These are phyloP conservation scores for Ophiosphaerella herpotricha DNA, from an alignment of 2,329 filamentous ascomycete species.

Conservation along the genomic window DNA sequence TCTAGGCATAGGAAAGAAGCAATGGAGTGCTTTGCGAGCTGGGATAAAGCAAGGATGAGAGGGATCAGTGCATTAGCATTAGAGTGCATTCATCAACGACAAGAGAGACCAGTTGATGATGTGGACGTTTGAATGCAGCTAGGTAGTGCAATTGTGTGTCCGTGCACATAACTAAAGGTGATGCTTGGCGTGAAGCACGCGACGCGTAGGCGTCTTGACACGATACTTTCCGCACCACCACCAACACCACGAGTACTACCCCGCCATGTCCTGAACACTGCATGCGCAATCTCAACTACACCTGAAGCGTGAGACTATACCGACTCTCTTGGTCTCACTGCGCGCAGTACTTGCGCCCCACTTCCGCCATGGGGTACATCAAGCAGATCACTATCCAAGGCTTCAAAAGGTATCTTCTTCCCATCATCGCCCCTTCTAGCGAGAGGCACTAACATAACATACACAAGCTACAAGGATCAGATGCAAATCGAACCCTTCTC, in stretches of 20 bases:
- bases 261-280: constrained; percentile 24
- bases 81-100: not conserved
- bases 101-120: not conserved
- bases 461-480: constrained; percentile 92
- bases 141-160: too few species aligned
- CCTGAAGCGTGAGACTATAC: not conserved
- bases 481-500: constrained; percentile 98
- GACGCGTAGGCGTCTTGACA: constrained; percentile 29
- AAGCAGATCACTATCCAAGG: constrained; percentile 99
- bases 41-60: constrained; percentile 28
- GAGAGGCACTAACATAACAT: constrained; percentile 9
- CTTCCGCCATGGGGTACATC: constrained; percentile 67
- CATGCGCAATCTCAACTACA: constrained; percentile 15
- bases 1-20: constrained; percentile 18
- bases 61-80: constrained; percentile 29
- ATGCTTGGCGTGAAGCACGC: constrained; percentile 24
- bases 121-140: too few species aligned
- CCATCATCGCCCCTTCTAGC: not conserved
- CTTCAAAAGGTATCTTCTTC: constrained; percentile 82
- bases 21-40: constrained; percentile 22
- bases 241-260: constrained; percentile 8
- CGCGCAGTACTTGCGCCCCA: constrained; percentile 13
- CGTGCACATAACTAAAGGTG: too few species aligned
- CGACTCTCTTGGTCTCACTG: not conserved
- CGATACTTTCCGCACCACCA: constrained; percentile 6